Percentiles rank a stretch among this genome's conserved stretches.
These are phyloP conservation scores for Cyclospora cayetanensis DNA, from an alignment of 169 alveolate genomes.

Conservation along the genomic window DNA sequence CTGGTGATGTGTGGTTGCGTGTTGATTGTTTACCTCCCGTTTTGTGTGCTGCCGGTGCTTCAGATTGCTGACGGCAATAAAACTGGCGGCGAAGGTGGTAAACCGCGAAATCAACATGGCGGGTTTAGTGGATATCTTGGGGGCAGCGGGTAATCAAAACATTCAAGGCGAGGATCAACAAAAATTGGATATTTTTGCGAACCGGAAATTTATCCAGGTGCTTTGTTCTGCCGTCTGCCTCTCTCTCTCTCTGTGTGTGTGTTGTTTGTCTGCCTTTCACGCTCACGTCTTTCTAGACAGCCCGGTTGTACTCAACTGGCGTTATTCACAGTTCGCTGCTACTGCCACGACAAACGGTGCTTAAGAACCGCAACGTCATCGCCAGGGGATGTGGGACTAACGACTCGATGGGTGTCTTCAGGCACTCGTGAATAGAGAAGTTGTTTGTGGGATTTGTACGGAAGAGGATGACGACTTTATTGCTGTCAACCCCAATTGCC, in stretches of 20 bases:
- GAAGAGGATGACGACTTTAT: slow-evolving; percentile 77
- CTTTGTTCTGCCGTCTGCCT: too few species aligned
- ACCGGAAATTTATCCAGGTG: slow-evolving; percentile 77
- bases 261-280: background rate
- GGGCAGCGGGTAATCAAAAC: slow-evolving; percentile 72
- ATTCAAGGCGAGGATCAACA: slow-evolving; percentile 80
- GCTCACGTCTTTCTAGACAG: background rate
- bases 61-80: slow-evolving; percentile 73
- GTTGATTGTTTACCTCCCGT: background rate
- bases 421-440: slow-evolving; percentile 74
- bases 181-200: slow-evolving; percentile 81
- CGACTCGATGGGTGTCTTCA: slow-evolving; percentile 27
- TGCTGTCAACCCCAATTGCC: slow-evolving; percentile 49
- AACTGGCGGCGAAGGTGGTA: slow-evolving; percentile 76
- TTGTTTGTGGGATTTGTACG: slow-evolving; percentile 77
- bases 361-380: too few species aligned
- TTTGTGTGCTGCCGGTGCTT: background rate
- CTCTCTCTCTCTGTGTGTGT: background rate
- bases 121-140: slow-evolving; percentile 73
- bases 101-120: slow-evolving; percentile 75
- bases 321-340: background rate
- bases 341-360: too few species aligned
- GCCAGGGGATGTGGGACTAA: too few species aligned
- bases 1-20: too few species aligned
- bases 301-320: background rate